Evolutionary conservation across 2,329 filamentous ascomycete genomes (phyloP), one percentile per base, ranked within the genome.

Genomic region (Phialophora chinensis): DNA sequence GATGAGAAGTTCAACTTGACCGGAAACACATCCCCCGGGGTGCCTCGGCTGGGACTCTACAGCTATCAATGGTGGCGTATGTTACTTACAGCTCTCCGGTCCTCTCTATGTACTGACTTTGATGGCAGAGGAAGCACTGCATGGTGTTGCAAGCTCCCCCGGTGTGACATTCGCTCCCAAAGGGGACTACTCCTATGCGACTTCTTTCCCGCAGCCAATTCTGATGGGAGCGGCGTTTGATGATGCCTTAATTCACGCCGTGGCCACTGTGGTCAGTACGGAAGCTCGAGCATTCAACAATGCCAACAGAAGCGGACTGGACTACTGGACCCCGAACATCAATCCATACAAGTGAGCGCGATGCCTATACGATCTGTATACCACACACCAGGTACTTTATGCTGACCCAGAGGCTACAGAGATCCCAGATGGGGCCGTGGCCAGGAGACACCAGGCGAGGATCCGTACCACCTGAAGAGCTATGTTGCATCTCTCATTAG

Each of bases 251-350:
- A 85, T 91, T 68, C 74, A 82, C 23, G 77, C 82, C 5, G 84
- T 91, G 2, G 88, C 83, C 1, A 79, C 75, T 1, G 81, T 87
- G 3, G 75, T 80, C 35, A 79, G 79, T 4, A 89, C 84, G 0
- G 88, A 91, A 73, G 87, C 86, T 0, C 81, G 89, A 47, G 88
- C 88, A 0, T 91, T 89, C 73, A 87, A 81, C 72, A 91, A 91
- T 71, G 82, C 75, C 7, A 85, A 84, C 3, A 78, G 82, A 12
- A 83, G 83, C 1, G 85, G 85, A 0, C 73, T 87, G 14, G 83
- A 88, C 73, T 88, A 82, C 73, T 90, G 86, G 84, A 88, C 88
- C 0, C 88, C 88, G 0, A 90, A 90, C 72, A 87, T 90, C 75
- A 90, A 90, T 71, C 82, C 85, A 0, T 90, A 86, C 77, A 69